Evolutionary conservation across 306 rosid species (phyloP).

Genomic region (Crataegus laevigata): DNA sequence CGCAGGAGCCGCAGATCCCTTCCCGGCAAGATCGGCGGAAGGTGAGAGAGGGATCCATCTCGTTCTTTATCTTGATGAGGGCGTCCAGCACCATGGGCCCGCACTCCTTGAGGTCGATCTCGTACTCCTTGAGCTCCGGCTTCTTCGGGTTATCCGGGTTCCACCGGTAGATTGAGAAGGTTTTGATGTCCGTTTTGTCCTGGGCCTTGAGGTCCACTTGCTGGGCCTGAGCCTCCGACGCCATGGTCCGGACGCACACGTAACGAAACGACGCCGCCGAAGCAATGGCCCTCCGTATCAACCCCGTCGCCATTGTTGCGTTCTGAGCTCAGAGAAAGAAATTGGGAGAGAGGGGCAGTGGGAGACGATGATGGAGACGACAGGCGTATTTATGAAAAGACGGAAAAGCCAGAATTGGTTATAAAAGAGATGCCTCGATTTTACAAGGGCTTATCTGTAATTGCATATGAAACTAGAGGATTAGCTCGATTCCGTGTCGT

Average conservation of each 20-base stretch:
- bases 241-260: conserved; percentile 37
- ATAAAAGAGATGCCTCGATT: background rate
- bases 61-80: conserved; percentile 87
- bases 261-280: conserved; percentile 32
- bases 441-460: conserved; percentile 15
- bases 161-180: conserved; percentile 95
- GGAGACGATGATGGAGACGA: background rate
- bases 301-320: conserved; percentile 58
- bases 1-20: conserved; percentile 97
- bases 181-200: conserved; percentile 28
- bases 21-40: conserved; percentile 93
- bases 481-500: conserved; percentile 2
- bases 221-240: conserved; percentile 58
- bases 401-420: conserved; percentile 16
- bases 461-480: background rate
- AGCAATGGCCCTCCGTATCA: conserved; percentile 41
- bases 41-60: conserved; percentile 67
- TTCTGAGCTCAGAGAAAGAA: background rate
- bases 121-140: conserved; percentile 65
- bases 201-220: conserved; percentile 33
- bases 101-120: conserved; percentile 85
- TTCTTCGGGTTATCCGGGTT: conserved; percentile 64
- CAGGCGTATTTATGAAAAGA: conserved; percentile 1
- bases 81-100: conserved; percentile 99
- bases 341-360: background rate